Evolutionary conservation across 805 yeast species (phyloP).

Genomic region (Starmera amethionina): DNA sequence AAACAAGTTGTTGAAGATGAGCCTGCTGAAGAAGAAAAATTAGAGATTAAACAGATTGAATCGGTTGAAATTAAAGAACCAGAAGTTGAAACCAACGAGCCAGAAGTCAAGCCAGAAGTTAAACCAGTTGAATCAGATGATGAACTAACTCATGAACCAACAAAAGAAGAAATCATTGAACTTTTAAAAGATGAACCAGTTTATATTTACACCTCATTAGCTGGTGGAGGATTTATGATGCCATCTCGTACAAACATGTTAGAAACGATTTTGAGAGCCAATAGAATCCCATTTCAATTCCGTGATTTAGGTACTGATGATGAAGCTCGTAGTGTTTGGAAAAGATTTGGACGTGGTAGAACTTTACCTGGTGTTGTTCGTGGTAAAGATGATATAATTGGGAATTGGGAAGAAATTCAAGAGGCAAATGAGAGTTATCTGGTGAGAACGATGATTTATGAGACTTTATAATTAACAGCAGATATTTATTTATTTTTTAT

Average conservation of each 20-base stretch:
- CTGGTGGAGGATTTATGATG: slow-evolving; percentile 77
- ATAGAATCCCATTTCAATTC: slow-evolving; percentile 53
- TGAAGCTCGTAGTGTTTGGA: slow-evolving; percentile 79
- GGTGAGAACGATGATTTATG: slow-evolving; percentile 54
- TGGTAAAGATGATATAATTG: slow-evolving; percentile 72
- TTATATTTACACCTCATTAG: slow-evolving; percentile 73
- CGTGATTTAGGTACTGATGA: slow-evolving; percentile 84
- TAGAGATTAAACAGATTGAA: not conserved
- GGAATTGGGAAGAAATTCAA: slow-evolving; percentile 78
- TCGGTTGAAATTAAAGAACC: not conserved
- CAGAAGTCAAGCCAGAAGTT: not conserved
- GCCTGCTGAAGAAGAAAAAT: not conserved
- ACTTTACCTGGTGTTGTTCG: slow-evolving; percentile 79
- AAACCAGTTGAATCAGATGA: slow-evolving; percentile 5
- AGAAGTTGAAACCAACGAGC: not conserved
- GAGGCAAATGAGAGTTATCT: slow-evolving; percentile 78
- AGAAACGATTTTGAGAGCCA: slow-evolving; percentile 65
- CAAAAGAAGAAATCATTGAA: slow-evolving; percentile 19
- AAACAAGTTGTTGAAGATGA: not conserved
- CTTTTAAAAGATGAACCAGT: slow-evolving; percentile 41
- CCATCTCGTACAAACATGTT: slow-evolving; percentile 69
- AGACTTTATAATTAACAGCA: slow-evolving; percentile 33
- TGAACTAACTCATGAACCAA: slow-evolving; percentile 12
- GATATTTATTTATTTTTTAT: not conserved
- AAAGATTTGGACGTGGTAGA: slow-evolving; percentile 60